Percentiles rank a stretch among this genome's conserved stretches.
These are phyloP conservation scores for Colletotrichum agaves DNA, from an alignment of 2,329 filamentous ascomycete species.

Conservation along the genomic window DNA sequence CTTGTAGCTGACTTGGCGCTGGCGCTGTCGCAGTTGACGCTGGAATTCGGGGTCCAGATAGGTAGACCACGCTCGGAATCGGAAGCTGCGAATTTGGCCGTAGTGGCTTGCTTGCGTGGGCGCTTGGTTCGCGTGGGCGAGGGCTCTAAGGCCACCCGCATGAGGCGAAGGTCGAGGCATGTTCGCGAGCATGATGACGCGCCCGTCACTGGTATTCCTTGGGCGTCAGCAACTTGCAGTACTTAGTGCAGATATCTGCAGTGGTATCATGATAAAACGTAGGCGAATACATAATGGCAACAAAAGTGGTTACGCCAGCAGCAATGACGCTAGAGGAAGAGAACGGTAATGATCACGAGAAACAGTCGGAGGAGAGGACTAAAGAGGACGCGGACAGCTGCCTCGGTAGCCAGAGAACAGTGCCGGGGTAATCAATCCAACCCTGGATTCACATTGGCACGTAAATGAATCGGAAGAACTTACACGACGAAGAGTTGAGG, in stretches of 20 bases:
- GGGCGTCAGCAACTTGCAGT: not conserved
- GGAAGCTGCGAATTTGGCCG: conserved; percentile 58
- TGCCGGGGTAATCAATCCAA: no score
- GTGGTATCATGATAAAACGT: no score
- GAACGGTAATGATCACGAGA: no score
- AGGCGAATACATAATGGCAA: no score
- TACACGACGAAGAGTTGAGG: conserved; percentile 18
- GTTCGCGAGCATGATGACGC: conserved; percentile 43
- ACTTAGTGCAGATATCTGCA: no score
- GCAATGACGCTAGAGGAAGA: no score
- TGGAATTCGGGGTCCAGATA: conserved; percentile 54
- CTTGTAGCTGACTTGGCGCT: conserved; percentile 56
- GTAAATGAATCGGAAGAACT: conserved; percentile 22
- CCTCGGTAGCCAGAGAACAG: no score
- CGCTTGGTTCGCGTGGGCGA: conserved; percentile 19
- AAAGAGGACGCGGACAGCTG: not conserved
- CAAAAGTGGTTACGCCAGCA: no score
- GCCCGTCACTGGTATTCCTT: conserved; percentile 10
- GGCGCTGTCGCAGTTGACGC: conserved; percentile 56
- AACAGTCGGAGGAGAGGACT: not conserved
- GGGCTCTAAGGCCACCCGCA: conserved; percentile 40
- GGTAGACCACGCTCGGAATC: conserved; percentile 60
- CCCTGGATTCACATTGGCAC: not conserved
- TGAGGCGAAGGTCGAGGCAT: conserved; percentile 44
- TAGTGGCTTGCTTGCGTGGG: conserved; percentile 40